Evolutionary conservation across 139 green algal genomes (phyloP).

Genomic region (Cymbomonas tetramitiformis): DNA sequence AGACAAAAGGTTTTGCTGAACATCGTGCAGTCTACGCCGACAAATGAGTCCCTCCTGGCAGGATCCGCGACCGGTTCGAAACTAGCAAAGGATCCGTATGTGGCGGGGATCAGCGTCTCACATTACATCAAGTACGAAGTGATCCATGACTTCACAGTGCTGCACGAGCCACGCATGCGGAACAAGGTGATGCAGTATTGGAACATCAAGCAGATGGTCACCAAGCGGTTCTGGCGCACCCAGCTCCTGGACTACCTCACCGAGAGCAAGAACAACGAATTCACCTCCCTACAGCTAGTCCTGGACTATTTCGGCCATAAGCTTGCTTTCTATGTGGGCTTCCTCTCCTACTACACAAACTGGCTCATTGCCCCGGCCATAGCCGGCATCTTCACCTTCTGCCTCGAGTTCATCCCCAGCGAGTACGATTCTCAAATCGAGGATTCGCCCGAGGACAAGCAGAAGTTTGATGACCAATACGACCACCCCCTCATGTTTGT

Average conservation of each 20-base stretch:
- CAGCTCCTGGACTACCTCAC: conserved; percentile 6
- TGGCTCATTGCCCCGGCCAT: conserved; percentile 19
- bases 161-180: conserved; percentile 11
- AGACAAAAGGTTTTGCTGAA: conserved; percentile 13
- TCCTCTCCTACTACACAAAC: conserved; percentile 13
- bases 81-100: not conserved
- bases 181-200: conserved; percentile 13
- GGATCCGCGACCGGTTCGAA: not conserved
- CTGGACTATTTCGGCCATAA: conserved; percentile 24
- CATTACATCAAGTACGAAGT: conserved; percentile 18
- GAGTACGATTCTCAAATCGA: conserved; percentile 12
- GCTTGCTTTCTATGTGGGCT: conserved; percentile 21
- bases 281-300: not conserved
- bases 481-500: conserved; percentile 24
- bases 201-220: not conserved
- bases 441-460: not conserved
- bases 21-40: conserved; percentile 9
- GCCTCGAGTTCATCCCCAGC: conserved; percentile 18
- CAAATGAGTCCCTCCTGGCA: not conserved
- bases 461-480: conserved; percentile 17
- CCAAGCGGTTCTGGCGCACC: not conserved
- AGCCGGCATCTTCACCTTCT: conserved; percentile 14
- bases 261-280: conserved; percentile 6
- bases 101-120: conserved; percentile 9
- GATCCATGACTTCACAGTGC: conserved; percentile 15